Conservation (phyloP, 805 yeast genomes). For the Candida parachauliodes region DNA sequence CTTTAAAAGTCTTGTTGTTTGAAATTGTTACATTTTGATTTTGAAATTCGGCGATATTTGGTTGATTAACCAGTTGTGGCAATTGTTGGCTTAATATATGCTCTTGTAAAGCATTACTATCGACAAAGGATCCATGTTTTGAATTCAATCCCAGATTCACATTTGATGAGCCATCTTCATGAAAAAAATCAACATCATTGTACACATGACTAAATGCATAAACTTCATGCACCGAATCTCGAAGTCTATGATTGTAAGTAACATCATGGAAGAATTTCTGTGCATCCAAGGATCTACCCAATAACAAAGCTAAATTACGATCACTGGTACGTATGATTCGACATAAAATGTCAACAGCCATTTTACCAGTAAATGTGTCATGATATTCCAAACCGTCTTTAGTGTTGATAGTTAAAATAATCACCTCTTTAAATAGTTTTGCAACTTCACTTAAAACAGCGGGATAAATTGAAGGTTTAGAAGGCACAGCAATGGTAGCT, state of each 20-base stretch:
- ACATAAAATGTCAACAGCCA: conserved; percentile 89
- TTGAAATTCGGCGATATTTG: background rate
- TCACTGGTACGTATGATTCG: conserved; percentile 85
- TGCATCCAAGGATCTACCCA: conserved; percentile 91
- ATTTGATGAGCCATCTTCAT: conserved; percentile 20
- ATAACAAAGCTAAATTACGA: conserved; percentile 78
- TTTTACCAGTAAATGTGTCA: conserved; percentile 89
- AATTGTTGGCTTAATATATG: conserved; percentile 17
- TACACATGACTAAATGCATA: conserved; percentile 72
- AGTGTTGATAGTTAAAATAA: conserved; percentile 70
- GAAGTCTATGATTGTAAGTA: conserved; percentile 85
- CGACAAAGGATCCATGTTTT: conserved; percentile 27
- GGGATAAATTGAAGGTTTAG: conserved; percentile 79
- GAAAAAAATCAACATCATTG: conserved; percentile 42
- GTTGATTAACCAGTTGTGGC: conserved; percentile 9
- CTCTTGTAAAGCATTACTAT: conserved; percentile 13
- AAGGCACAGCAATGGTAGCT: conserved; percentile 10
- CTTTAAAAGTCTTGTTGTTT: conserved; percentile 4
- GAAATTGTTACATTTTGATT: background rate
- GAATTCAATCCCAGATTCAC: conserved; percentile 20
- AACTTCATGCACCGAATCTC: conserved; percentile 85
- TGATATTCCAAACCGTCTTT: conserved; percentile 91
- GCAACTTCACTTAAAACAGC: conserved; percentile 88
- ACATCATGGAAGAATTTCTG: conserved; percentile 94
- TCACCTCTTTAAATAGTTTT: conserved; percentile 62